A percentile compares a stretch with the other conserved stretches of the same genome.
These are phyloP conservation scores for Amniculicola lignicola DNA, from an alignment of 495 filamentous ascomycete species.

Conservation along the genomic window DNA sequence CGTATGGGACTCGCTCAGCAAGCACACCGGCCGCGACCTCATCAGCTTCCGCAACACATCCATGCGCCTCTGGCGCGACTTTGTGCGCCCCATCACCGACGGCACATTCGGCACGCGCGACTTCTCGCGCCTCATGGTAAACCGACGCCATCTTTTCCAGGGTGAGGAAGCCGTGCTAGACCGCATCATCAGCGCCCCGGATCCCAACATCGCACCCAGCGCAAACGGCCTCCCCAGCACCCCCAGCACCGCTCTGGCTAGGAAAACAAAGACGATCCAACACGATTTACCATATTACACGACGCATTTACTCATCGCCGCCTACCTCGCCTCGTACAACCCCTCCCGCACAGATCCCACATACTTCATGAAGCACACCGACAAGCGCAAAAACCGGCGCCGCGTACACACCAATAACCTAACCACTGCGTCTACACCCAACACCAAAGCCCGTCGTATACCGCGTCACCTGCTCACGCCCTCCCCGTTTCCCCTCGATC, in stretches of 20 bases:
- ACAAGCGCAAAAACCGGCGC: conserved; percentile 50
- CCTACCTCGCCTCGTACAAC: conserved; percentile 91
- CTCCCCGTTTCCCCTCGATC: conserved; percentile 80
- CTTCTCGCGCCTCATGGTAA: conserved; percentile 75
- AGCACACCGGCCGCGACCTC: conserved; percentile 63
- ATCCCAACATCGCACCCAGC: neutral
- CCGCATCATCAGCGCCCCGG: conserved; percentile 59
- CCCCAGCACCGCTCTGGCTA: conserved; percentile 14
- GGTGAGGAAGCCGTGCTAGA: conserved; percentile 70
- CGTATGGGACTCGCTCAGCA: conserved; percentile 69
- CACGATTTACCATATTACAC: conserved; percentile 71
- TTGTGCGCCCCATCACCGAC: conserved; percentile 62
- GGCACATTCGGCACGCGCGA: conserved; percentile 69
- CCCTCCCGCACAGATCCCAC: conserved; percentile 70
- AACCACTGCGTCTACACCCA: neutral
- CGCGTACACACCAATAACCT: conserved; percentile 26
- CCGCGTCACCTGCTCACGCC: conserved; percentile 67
- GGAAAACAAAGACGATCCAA: conserved; percentile 8
- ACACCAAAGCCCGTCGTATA: conserved; percentile 49
- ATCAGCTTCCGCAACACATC: conserved; percentile 57
- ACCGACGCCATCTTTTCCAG: conserved; percentile 70
- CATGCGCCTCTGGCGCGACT: conserved; percentile 63
- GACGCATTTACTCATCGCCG: conserved; percentile 75
- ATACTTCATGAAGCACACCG: conserved; percentile 79
- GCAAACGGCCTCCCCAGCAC: neutral